Evolutionary conservation across 2,329 filamentous ascomycete species (phyloP).

Genomic region (Phoma sp.): DNA sequence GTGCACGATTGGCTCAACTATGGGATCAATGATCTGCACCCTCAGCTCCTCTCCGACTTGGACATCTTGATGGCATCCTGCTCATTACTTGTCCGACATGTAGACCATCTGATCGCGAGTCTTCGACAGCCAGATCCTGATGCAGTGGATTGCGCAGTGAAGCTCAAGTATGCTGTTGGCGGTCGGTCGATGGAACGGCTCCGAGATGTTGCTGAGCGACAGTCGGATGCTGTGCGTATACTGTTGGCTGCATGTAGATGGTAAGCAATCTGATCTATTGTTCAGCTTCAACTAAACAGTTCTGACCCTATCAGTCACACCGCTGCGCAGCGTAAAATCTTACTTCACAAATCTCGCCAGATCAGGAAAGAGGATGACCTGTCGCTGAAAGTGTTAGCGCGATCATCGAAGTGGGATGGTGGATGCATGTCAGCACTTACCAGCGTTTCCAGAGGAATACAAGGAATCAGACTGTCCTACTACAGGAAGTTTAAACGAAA

Average conservation of each 20-base stretch:
- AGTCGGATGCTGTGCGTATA: slow-evolving; percentile 43
- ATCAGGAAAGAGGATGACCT: slow-evolving; percentile 43
- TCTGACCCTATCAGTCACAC: slow-evolving; percentile 40
- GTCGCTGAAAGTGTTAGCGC: slow-evolving; percentile 35
- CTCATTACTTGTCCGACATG: slow-evolving; percentile 36
- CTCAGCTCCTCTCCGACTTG: slow-evolving; percentile 44
- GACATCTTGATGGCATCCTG: slow-evolving; percentile 43
- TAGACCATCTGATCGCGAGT: slow-evolving; percentile 34
- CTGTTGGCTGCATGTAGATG: slow-evolving; percentile 42
- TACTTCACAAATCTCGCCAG: slow-evolving; percentile 45
- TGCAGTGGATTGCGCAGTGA: slow-evolving; percentile 41
- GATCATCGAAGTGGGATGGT: slow-evolving; percentile 39
- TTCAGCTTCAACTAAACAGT: not conserved
- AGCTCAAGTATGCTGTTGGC: slow-evolving; percentile 40
- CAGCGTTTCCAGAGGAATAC: slow-evolving; percentile 41
- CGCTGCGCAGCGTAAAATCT: slow-evolving; percentile 45
- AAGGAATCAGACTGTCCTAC: slow-evolving; percentile 41
- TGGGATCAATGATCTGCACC: slow-evolving; percentile 43
- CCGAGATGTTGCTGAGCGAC: slow-evolving; percentile 39
- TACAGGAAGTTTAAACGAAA: slow-evolving; percentile 34
- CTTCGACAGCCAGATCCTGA: slow-evolving; percentile 41
- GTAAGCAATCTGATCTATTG: slow-evolving; percentile 19
- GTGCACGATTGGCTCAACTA: slow-evolving; percentile 46
- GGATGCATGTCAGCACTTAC: slow-evolving; percentile 38
- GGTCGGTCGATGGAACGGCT: slow-evolving; percentile 42